Percentiles rank a stretch among this genome's conserved stretches.
Conservation (phyloP, 1,284 basidiomycete species). For the Quambalaria eucalypti region DNA sequence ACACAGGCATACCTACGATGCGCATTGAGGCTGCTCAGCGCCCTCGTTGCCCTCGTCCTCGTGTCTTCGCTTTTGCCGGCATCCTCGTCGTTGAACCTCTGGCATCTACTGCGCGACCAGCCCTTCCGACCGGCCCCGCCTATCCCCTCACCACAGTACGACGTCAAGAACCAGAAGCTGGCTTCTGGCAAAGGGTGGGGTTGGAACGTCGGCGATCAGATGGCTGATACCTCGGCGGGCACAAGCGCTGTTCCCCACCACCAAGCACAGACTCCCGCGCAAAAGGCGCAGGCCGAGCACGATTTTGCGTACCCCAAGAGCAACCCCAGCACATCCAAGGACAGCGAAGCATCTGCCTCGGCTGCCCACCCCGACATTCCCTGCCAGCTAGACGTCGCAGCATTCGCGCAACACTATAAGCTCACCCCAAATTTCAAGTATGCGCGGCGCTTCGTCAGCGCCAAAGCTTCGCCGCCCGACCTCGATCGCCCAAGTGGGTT, state of each 20-base stretch:
- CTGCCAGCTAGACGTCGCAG: not conserved
- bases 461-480: not conserved
- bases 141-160: not conserved
- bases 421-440: not conserved
- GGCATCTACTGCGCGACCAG: not conserved
- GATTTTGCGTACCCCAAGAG: not conserved
- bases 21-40: not conserved
- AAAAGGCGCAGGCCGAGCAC: not conserved
- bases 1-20: not conserved
- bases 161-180: not conserved
- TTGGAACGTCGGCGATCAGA: not conserved
- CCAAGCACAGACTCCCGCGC: not conserved
- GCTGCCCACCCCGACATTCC: not conserved
- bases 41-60: not conserved
- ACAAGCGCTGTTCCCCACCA: not conserved
- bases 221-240: not conserved
- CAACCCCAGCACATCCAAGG: not conserved
- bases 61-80: not conserved
- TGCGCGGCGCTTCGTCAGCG: not conserved
- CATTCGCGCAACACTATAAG: not conserved
- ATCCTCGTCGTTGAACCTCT: not conserved
- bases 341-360: not conserved
- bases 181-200: conserved; percentile 2
- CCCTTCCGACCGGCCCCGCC: not conserved
- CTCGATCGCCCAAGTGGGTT: not conserved